Base-by-base conservation (phyloP, 202 grass and related monocot genomes). In the Musa balbisiana region DNA sequence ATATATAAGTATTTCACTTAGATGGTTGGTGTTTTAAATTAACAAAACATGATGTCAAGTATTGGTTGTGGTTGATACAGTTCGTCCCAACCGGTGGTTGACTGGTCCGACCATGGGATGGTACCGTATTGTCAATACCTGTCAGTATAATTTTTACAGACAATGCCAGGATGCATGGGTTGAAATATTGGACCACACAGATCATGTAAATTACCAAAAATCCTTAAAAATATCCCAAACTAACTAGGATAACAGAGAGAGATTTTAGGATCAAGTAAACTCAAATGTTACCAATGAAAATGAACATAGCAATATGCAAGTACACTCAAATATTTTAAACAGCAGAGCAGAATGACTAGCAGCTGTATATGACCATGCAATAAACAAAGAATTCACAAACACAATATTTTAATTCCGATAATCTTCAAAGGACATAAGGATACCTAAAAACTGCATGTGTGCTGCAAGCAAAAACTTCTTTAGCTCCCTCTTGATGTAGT, bases 361-460 rank as follows among this genome's bases (percentile, higher is more conserved):
- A 68, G 33, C 25, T 16, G 9, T 10, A 68, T 3, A 67, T 13
- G 5, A 68, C 65, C 5, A 68, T 17, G 22, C 11, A 29, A 68
- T 68, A 11, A 62, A 6, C 33, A 43, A 6, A 43, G 33, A 43
- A 43, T 43, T 60, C 56, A 60, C 3, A 16, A 20, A 8, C n/a
- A 3, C 17, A 60, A 60, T 17, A 21, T n/a, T 60, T 60, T 5
- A 60, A 60, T 20, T 20, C 33, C 9, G 4, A 17, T 21, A n/a
- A 14, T 17, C 56, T 60, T 60, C 16, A 1, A 60, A n/a, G 17
- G n/a, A 60, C 8, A 20, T 20, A 1, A 60, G 33, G 6, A 20
- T 91, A 98, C 94, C 94, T 98, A 80, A 98, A 97, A 84, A 98
- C 90, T 85, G 90, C 94, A 93, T 98, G 94, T 79, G 94, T 98